Evolutionary conservation across 2,329 filamentous ascomycete species (phyloP).

Genomic region (Parastagonospora avenae): DNA sequence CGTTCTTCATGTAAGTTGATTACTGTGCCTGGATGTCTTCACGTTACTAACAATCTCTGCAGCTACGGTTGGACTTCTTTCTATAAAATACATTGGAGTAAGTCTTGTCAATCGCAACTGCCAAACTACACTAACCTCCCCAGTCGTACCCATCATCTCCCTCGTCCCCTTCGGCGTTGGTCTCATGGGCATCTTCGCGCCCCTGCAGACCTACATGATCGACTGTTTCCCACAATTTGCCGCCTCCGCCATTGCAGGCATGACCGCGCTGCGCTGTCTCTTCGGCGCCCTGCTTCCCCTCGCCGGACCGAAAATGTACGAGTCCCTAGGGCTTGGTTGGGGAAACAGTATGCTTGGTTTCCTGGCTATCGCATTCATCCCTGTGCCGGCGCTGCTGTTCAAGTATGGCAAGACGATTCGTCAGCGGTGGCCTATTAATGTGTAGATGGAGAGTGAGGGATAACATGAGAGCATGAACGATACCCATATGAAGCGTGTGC

Average conservation of each 20-base stretch:
- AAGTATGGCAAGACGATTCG: constrained; percentile 39
- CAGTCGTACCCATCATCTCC: constrained; percentile 48
- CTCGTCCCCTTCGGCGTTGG: constrained; percentile 45
- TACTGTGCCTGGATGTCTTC: neutral
- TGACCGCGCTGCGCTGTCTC: constrained; percentile 39
- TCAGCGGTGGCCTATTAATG: constrained; percentile 34
- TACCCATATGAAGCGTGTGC: neutral
- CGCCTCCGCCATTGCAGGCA: constrained; percentile 41
- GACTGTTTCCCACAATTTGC: constrained; percentile 46
- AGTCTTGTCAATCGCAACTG: no score
- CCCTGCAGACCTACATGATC: constrained; percentile 45
- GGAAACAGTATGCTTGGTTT: constrained; percentile 46
- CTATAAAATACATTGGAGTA: constrained; percentile 51
- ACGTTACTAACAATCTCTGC: neutral
- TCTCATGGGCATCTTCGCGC: constrained; percentile 41
- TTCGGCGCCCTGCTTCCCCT: constrained; percentile 44
- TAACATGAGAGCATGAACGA: neutral
- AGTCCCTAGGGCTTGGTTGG: constrained; percentile 40
- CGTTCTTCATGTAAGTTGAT: constrained; percentile 56
- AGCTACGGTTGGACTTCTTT: constrained; percentile 56
- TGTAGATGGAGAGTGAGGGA: constrained; percentile 3
- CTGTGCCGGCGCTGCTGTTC: constrained; percentile 40
- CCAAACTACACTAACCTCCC: no score
- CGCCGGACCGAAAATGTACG: constrained; percentile 43
- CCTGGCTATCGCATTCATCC: constrained; percentile 41